Evolutionary conservation across 1,139 yeast genomes (phyloP), one percentile per base, ranked within the genome.

Genomic region (Hyphopichia pseudoburtonii): DNA sequence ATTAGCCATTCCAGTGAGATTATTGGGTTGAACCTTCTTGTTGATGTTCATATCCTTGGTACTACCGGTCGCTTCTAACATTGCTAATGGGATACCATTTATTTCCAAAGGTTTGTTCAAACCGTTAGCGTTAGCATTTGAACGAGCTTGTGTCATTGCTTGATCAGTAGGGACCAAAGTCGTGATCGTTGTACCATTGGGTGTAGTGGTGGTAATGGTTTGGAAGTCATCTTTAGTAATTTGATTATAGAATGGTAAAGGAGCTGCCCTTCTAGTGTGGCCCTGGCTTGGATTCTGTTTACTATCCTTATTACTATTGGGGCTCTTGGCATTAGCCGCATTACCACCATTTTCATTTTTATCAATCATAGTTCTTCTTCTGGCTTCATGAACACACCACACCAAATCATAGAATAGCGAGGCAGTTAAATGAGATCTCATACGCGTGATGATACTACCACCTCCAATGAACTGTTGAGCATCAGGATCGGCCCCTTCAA

Each of bases 341-440:
- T 50, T 17, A 52, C 56, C 19, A 50, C 60, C 34, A 2, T 67
- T 68, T 33, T 62, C 56, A 37, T 58, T 61, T 36, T 76, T 76
- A 37, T 69, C 78, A 19, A 73, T 67, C 36, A 78, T 58, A 14
- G 82, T 80, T 42, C 95, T 68, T 55, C 97, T 72, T 57, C 95
- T 72, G 0, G 96, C 96, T 56, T 90, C 97, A 59, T 90, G 97
- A 34, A 90, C 86, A 56, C 95, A 86, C 92, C 96, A 89, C 15
- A 90, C 92, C 40, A 90, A 72, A 60, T 90, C 97, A 57, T 90
- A 90, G 53, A 90, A 90, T 39, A 90, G 64, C 0, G 96, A 88
- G 0, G 95, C 96, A 0, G 96, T 86, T 50, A 90, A 69, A 62
- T 90, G 97, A 0, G 96, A 86, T 51, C 97, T 74, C 95, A 89